phyloP scores from a whole-genome alignment of 1,284 basidiomycete species.

The Ustilago esculenta region DNA sequence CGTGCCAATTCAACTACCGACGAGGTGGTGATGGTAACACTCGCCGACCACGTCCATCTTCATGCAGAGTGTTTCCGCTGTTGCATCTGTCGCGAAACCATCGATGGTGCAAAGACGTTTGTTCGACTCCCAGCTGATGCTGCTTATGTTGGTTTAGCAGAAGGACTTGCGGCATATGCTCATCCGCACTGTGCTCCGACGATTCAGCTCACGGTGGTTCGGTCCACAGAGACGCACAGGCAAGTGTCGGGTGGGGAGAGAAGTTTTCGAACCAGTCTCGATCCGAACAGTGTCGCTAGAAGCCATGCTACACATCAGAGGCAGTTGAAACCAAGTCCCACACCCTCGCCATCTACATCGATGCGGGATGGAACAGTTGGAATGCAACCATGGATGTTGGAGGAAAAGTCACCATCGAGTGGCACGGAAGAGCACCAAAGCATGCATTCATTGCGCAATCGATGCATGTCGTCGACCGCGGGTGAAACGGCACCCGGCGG shows the following conservation, averaged over 20 bases:
- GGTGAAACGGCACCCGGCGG: no score
- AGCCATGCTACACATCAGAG: conserved; percentile 47
- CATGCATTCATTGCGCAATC: no score
- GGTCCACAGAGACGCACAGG: not conserved
- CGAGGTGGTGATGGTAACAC: conserved; percentile 48
- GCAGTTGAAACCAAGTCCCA: conserved; percentile 34
- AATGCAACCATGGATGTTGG: not conserved
- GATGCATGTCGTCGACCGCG: no score
- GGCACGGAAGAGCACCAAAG: no score
- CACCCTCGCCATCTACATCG: conserved; percentile 18
- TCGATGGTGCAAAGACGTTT: conserved; percentile 45
- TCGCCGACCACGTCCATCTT: conserved; percentile 22
- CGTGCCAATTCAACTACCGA: not conserved
- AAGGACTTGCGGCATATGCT: conserved; percentile 13
- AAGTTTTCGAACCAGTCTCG: conserved; percentile 24
- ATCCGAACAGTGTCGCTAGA: conserved; percentile 4
- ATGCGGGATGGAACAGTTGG: not conserved
- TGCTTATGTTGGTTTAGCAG: not conserved
- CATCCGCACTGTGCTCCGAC: conserved; percentile 33
- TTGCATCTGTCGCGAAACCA: conserved; percentile 27
- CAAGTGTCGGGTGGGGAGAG: not conserved
- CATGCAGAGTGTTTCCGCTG: conserved; percentile 57
- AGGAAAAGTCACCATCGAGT: no score
- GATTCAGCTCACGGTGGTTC: conserved; percentile 14
- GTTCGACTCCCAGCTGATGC: conserved; percentile 15